Percentiles rank a stretch among this genome's conserved stretches.
Conservation (phyloP, 1,284 basidiomycete genomes). For the Cutaneotrichosporon cyanovorans region DNA sequence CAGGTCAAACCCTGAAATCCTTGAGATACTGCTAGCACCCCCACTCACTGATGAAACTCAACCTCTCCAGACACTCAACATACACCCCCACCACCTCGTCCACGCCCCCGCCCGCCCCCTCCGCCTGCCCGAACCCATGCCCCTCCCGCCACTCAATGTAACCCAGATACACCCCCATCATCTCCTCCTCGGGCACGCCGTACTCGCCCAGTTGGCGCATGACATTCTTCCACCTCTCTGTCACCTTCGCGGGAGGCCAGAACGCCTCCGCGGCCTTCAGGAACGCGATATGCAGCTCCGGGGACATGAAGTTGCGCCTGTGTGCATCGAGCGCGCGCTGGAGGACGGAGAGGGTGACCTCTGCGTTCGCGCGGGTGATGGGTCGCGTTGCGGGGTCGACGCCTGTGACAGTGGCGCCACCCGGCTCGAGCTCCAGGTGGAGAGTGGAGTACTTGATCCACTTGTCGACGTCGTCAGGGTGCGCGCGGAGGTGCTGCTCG, state of each 20-base stretch:
- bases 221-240: conserved; percentile 38
- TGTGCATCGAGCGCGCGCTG: conserved; percentile 31
- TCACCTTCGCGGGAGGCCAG: conserved; percentile 33
- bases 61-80: conserved; percentile 27
- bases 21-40: too few species aligned
- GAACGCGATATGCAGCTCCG: conserved; percentile 35
- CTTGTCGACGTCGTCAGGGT: conserved; percentile 26
- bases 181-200: conserved; percentile 18
- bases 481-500: conserved; percentile 24
- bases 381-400: conserved; percentile 7
- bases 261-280: conserved; percentile 32
- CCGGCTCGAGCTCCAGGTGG: conserved; percentile 21
- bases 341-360: conserved; percentile 40
- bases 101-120: conserved; percentile 21
- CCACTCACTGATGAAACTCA: conserved; percentile 7
- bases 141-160: conserved; percentile 43
- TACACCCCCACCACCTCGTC: conserved; percentile 42
- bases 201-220: conserved; percentile 23
- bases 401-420: background rate
- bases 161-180: conserved; percentile 36
- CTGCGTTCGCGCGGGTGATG: conserved; percentile 26
- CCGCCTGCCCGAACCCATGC: conserved; percentile 29
- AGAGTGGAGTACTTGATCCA: conserved; percentile 40
- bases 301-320: conserved; percentile 21
- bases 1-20: background rate